These are phyloP conservation scores for Neurospora sp. DNA, from an alignment of 495 filamentous ascomycete species.

Conservation along the genomic window DNA sequence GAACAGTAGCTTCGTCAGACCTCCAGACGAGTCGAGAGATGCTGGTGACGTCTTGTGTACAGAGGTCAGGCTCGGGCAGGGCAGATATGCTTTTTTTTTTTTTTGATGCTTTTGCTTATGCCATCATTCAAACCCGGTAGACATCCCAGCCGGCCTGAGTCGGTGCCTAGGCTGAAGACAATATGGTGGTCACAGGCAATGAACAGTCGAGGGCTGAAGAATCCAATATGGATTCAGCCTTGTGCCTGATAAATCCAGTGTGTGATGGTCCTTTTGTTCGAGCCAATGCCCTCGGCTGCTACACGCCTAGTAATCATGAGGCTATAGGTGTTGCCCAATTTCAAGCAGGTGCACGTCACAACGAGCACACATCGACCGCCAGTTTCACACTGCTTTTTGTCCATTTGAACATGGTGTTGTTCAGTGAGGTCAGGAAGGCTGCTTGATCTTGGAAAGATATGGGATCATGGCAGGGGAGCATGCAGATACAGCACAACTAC, in stretches of 20 bases:
- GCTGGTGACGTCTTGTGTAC: not conserved
- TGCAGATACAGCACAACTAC: not conserved
- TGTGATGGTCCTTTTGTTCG: not conserved
- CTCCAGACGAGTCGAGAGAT: not conserved
- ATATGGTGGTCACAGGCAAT: not conserved
- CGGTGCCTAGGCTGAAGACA: not conserved
- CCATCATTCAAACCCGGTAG: not conserved
- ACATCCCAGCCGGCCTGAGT: not conserved
- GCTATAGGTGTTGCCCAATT: not conserved
- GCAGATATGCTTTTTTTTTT: not conserved
- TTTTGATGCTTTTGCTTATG: not conserved
- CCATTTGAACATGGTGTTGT: not conserved
- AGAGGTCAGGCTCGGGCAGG: not conserved
- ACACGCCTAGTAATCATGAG: not conserved
- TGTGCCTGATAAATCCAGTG: not conserved
- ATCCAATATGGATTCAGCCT: not conserved
- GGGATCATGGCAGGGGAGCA: not conserved
- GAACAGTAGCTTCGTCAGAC: slow-evolving; percentile 1
- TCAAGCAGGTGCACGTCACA: not conserved
- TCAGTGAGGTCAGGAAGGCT: not conserved
- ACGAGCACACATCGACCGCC: not conserved
- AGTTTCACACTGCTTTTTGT: not conserved
- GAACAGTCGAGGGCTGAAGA: not conserved
- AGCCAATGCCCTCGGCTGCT: not conserved
- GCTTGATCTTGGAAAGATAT: not conserved